Base-by-base conservation (phyloP, 495 filamentous ascomycete species). In the Xanthoparmelia taractica region DNA sequence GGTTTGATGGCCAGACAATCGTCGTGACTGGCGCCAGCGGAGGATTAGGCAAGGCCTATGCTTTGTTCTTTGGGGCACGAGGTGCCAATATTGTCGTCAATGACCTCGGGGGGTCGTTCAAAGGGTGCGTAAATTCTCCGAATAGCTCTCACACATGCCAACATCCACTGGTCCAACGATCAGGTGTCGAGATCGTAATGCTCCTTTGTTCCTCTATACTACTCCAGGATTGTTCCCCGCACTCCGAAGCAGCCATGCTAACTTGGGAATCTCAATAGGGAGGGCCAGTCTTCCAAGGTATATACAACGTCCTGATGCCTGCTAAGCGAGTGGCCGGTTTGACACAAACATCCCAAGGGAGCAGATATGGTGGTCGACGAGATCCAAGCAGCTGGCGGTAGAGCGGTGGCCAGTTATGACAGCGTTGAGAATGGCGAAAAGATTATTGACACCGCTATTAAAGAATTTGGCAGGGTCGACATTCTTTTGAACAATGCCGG, bases 381-480 rank as follows among this genome's bases (percentile, higher is more conserved):
- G 78, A 98, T 98, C 79, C 85, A 84, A 74, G 83, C 88, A 71
- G 87, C 87, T 54, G 95, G 94, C 72, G 95, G 94, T 73, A 96
- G 96, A 79, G 95, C 94, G 60, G 92, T 96, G 37, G 91, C 95
- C 73, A 97, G 96, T 82, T 98, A 98, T 80, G 87, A 97, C 85
- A 92, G 87, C 75, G 94, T 98, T 70, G 90, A 91, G 78, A 82
- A 94, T 72, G 94, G 94, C 66, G 95, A 97, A 45, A 85, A 80
- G 72, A 97, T 98, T 74, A 96, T 98, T 79, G 88, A 96, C 63
- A 97, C 94, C 27, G 95, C 94, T 67, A 91, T 97, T 71, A 84
- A 93, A 79, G 83, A 80, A 66, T 98, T 92, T 70, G 95, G 94
- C 67, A 88, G 92, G 66, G 84, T 98, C 73, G 94, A 98, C 77